Evolutionary conservation across 2,329 filamentous ascomycete genomes (phyloP), one percentile per base, ranked within the genome.

Genomic region (Aspergillus costaricaensis): DNA sequence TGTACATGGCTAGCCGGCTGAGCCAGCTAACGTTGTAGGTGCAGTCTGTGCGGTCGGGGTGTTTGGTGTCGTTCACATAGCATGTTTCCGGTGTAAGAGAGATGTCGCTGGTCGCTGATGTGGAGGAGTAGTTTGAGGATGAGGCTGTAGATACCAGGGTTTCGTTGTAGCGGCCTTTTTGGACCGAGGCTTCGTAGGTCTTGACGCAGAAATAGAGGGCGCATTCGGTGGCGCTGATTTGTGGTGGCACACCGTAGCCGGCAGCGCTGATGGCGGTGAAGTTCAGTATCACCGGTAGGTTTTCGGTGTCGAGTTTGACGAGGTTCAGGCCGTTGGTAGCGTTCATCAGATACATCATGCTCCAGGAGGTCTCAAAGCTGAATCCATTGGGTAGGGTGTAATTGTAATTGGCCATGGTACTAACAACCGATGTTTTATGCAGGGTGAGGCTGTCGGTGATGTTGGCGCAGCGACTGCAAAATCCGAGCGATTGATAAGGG

Each of bases 401-500:
- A n/a, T 65, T 50, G 50, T 68, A 68, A 6, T 43, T 58, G 14
- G 17, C 44, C 36, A 51, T 30, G 3, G n/a, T 57, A 15, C 52
- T 51, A 10, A 41, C 25, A 2, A 50, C 21, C 8, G 44, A 5
- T 15, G 58, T 21, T 5, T 43, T 52, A 9, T 36, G 51, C 15
- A 58, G 25, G 4, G 57, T 53, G 9, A 68, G 63, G 1, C 50
- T 52, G 25, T 63, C 55, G 0, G 68, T 70, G 32, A 69, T 65
- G 43, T 70, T 66, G 61, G 61, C 57, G 30, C 67, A 69, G 9
- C 58, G 59, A 21, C 63, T 65, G 61, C 73, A 76, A 19, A 74
- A 63, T 0, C 68, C 72, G 6, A 76, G 67, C 0, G 72, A 73
- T 50, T 71, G 68, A 51, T 72, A 76, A 3, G 59, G 49, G 4